Evolutionary conservation across 176 grass and related monocot species (phyloP).

Genomic region (Canna indica): DNA sequence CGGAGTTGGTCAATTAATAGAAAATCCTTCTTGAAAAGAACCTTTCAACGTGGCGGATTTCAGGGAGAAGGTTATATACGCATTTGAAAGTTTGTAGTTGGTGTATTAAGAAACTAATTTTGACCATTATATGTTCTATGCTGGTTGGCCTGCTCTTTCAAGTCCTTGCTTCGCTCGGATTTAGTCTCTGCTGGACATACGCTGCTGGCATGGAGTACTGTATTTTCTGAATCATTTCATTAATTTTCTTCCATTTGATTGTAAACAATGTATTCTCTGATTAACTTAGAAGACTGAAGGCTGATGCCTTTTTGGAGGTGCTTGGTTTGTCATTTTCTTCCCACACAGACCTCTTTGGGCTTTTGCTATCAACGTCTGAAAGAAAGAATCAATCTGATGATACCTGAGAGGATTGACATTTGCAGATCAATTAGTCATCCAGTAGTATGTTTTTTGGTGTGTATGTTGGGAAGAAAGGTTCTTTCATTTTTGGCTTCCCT

Average conservation of each 20-base stretch:
- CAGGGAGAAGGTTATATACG: background rate
- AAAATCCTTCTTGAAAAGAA: slow-evolving; percentile 36
- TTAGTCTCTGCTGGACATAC: background rate
- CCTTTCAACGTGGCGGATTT: background rate
- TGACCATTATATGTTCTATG: background rate
- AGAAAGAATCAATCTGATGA: background rate
- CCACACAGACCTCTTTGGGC: background rate
- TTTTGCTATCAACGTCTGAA: background rate
- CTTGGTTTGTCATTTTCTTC: background rate
- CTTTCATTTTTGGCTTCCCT: too few species aligned
- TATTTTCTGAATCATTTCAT: background rate
- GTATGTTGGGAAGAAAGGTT: too few species aligned
- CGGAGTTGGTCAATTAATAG: slow-evolving; percentile 52
- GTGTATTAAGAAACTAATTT: background rate
- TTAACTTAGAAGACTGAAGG: background rate
- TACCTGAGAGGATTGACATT: too few species aligned
- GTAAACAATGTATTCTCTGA: background rate
- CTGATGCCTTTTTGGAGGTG: too few species aligned
- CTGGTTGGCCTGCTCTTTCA: background rate
- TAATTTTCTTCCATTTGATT: background rate
- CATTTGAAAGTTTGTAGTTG: background rate
- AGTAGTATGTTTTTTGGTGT: too few species aligned
- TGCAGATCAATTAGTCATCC: too few species aligned
- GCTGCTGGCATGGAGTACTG: background rate
- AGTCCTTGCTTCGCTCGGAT: background rate